Conservation (phyloP, 2,329 filamentous ascomycete species). For the Aureobasidium sp. region DNA sequence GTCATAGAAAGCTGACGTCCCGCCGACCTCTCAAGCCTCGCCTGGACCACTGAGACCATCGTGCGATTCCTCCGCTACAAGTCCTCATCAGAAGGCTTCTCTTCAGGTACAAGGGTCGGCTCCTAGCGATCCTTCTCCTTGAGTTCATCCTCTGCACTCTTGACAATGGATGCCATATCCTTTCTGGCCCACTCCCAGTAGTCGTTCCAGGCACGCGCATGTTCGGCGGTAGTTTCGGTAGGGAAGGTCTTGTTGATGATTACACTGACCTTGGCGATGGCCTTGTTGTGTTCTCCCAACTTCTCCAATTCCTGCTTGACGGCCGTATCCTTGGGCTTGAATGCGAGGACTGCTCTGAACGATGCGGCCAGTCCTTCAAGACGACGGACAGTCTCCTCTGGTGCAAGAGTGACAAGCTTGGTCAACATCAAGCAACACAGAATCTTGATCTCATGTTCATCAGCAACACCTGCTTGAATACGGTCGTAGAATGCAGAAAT, state of each 20-base stretch:
- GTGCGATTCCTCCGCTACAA: background rate
- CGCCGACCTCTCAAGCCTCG: no score
- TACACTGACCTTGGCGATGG: constrained; percentile 78
- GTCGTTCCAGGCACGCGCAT: constrained; percentile 73
- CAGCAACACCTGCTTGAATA: constrained; percentile 85
- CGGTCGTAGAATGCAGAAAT: constrained; percentile 89
- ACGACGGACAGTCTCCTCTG: constrained; percentile 84
- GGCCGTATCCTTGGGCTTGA: constrained; percentile 94
- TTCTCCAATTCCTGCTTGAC: constrained; percentile 99
- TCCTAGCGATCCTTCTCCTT: constrained; percentile 34
- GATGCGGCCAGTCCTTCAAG: constrained; percentile 85
- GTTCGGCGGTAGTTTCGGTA: constrained; percentile 37
- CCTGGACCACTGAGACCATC: no score
- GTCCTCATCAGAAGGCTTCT: background rate
- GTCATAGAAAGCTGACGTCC: no score
- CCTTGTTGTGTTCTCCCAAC: constrained; percentile 88
- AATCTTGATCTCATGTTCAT: constrained; percentile 96
- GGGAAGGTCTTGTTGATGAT: constrained; percentile 66
- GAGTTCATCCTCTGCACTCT: constrained; percentile 72
- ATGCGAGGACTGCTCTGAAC: constrained; percentile 81
- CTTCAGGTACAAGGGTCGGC: background rate
- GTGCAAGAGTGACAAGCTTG: constrained; percentile 84
- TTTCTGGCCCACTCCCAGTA: constrained; percentile 94
- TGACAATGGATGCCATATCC: constrained; percentile 74
- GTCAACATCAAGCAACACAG: constrained; percentile 97